Percentiles rank a stretch among this genome's conserved stretches.
phyloP scores from a whole-genome alignment of 2,329 filamentous ascomycete species.

The Diaporthe caulivora region DNA sequence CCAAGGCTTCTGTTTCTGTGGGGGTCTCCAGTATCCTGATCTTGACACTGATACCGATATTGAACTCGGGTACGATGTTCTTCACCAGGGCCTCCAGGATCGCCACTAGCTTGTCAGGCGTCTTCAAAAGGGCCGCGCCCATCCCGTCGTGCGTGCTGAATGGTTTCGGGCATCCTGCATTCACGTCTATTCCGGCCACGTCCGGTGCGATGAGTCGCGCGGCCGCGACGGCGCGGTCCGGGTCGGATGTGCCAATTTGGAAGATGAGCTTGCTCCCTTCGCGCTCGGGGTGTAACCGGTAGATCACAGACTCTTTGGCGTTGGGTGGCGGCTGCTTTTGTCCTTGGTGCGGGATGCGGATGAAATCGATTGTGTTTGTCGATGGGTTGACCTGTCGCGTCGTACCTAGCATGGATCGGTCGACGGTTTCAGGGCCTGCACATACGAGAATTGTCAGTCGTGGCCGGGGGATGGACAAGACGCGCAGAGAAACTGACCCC shows the following conservation, averaged over 20 bases:
- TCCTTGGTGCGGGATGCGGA: slow-evolving; percentile 79
- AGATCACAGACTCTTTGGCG: slow-evolving; percentile 78
- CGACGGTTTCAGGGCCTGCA: slow-evolving; percentile 90
- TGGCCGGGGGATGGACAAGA: neutral
- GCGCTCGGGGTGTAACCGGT: slow-evolving; percentile 81
- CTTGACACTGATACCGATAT: slow-evolving; percentile 97
- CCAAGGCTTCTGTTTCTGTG: slow-evolving; percentile 81
- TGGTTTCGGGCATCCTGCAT: slow-evolving; percentile 97
- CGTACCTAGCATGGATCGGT: slow-evolving; percentile 90
- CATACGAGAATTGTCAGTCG: slow-evolving; percentile 30
- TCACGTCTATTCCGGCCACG: slow-evolving; percentile 95
- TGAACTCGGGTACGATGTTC: slow-evolving; percentile 80
- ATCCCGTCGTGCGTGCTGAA: slow-evolving; percentile 95
- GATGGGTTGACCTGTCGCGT: slow-evolving; percentile 80
- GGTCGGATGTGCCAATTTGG: slow-evolving; percentile 90
- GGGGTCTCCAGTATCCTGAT: slow-evolving; percentile 86
- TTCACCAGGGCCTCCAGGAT: slow-evolving; percentile 82
- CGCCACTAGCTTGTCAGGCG: slow-evolving; percentile 83
- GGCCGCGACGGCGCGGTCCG: slow-evolving; percentile 84
- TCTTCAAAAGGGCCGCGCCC: slow-evolving; percentile 90
- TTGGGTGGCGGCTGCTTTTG: slow-evolving; percentile 68
- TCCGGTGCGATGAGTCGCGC: slow-evolving; percentile 87
- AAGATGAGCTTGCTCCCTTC: slow-evolving; percentile 86
- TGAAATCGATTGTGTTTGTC: slow-evolving; percentile 88
- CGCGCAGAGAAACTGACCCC: slow-evolving; percentile 71